Conservation (phyloP, 73 alveolate species). For the Tetrahymena elliotti region DNA sequence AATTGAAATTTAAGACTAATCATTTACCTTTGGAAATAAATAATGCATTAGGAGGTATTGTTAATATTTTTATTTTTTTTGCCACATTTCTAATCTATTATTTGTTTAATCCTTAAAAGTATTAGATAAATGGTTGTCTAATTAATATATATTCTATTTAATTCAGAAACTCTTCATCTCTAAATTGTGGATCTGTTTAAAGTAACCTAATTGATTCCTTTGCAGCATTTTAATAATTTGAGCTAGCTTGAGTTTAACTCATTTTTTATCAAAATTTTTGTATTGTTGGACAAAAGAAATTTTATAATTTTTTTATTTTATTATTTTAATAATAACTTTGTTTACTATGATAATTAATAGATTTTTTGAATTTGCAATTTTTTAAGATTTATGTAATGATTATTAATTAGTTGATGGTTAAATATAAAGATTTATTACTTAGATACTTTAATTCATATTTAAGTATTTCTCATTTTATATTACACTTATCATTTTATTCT, state of each 20-base stretch:
- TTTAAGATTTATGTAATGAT: background rate
- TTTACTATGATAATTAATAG: background rate
- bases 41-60: background rate
- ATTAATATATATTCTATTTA: background rate
- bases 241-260: background rate
- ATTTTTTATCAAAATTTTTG: background rate
- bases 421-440: background rate
- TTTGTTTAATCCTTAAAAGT: background rate
- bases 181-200: background rate
- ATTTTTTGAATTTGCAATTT: background rate
- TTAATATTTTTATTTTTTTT: background rate
- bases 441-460: background rate
- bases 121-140: background rate
- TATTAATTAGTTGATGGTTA: background rate
- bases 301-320: background rate
- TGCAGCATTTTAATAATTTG: background rate
- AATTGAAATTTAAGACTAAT: background rate
- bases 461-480: too few species aligned
- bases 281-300: background rate
- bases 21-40: background rate
- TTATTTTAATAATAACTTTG: background rate
- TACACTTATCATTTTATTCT: too few species aligned
- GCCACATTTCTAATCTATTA: background rate
- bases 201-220: background rate
- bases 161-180: background rate